phyloP scores from a whole-genome alignment of 2,329 filamentous ascomycete species.

The Monilinia fructigena region DNA sequence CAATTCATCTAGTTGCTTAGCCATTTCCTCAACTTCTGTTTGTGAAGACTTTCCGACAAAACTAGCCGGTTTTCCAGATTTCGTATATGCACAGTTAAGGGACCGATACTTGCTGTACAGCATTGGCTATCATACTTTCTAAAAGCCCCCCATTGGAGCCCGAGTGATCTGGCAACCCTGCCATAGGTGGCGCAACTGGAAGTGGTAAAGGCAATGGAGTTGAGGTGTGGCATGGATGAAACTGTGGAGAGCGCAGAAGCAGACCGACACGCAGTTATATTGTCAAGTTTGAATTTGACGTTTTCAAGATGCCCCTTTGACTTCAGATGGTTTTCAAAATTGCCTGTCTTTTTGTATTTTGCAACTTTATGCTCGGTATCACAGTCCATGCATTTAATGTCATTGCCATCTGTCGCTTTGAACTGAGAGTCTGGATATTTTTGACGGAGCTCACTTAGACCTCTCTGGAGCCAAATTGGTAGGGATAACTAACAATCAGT shows the following conservation, averaged over 20 bases:
- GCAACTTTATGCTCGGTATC: neutral
- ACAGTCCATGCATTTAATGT: conserved; percentile 16
- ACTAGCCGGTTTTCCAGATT: neutral
- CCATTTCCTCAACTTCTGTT: conserved; percentile 12
- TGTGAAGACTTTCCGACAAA: conserved; percentile 5
- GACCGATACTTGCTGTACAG: neutral
- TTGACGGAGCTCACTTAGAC: conserved; percentile 13
- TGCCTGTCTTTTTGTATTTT: neutral
- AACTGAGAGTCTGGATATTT: conserved; percentile 14
- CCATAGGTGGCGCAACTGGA: neutral
- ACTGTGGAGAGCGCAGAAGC: neutral
- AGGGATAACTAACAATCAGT: conserved; percentile 9
- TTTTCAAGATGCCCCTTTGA: conserved; percentile 2
- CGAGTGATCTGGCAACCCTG: neutral
- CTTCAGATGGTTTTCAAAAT: conserved; percentile 11
- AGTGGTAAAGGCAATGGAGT: neutral
- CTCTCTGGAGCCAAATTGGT: conserved; percentile 16
- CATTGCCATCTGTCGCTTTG: neutral
- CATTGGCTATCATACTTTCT: conserved; percentile 17
- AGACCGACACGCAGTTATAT: neutral
- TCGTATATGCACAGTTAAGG: conserved; percentile 4
- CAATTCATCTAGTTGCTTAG: conserved; percentile 4
- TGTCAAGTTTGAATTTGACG: neutral
- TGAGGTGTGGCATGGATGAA: conserved; percentile 8
- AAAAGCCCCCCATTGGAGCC: conserved; percentile 13